Base-by-base conservation (phyloP, 192 early-diverging fungal genomes). In the Coemansia erecta region DNA sequence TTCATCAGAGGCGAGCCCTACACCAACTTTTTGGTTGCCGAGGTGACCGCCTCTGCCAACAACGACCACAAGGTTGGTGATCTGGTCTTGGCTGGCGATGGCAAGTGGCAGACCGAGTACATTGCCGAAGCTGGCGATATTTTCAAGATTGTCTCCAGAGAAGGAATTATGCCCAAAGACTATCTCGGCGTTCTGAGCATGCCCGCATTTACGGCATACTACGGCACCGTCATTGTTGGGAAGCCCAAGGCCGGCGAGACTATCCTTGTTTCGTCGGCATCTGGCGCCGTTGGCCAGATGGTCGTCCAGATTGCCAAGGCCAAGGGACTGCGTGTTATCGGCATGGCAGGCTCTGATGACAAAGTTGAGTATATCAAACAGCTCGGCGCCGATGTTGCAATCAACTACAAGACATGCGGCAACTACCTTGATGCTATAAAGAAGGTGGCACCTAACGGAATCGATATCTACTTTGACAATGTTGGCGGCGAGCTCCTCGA, bases 341-440 rank as follows among this genome's bases (percentile, higher is more conserved):
- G 91, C 19, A 85, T 84, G 21, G 90, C 91, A 8, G 91, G 92
- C 8, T 81, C 84, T 2, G 91, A 94, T 58, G 92, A 92, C 3
- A 97, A 97, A 66, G 88, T 91, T 23, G 80, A 74, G n/a, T 86
- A 83, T 61, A 77, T 94, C 22, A 82, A 83, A 56, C 77, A 83
- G 22, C 62, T 87, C 43, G 88, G 88, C 5, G 90, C 89, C 46
- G 92, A 97, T 70, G 90, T 76, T 3, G 94, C 83, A 11, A 91
- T 97, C 83, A 97, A 97, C 81, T 97, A 97, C 88, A 97, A 94
- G 74, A 93, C 84, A 4, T 81, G 73, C 10, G 81, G 77, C 15
- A 57, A 63, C 37, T 53, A 70, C 22, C 47, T 64, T 1, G 68
- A 64, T 0, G 83, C 81, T 14, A 84, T 96, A 15, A 73, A 60